Base-by-base conservation (phyloP, 1,284 basidiomycete genomes). In the Paramarasmius palmivorus region DNA sequence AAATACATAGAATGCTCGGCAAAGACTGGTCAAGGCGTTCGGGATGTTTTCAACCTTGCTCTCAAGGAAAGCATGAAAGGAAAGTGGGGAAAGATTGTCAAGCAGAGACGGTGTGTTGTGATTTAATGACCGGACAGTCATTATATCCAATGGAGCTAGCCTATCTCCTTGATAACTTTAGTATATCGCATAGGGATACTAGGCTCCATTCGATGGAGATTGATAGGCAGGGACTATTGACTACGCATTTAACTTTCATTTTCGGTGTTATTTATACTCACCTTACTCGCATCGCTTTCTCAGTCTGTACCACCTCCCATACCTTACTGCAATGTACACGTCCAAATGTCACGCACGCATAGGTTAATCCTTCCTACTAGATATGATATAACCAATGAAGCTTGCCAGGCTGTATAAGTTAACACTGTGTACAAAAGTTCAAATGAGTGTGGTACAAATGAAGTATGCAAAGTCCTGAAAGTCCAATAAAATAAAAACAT, bases 1-100 rank as follows among this genome's bases (percentile, higher is more conserved):
- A 88, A 84, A 68, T 98, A 98, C 69, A 78, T 92, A 59, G 95
- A 99, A 73, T 99, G 96, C 73, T 93, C 90, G 19, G 93, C 96
- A 44, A 96, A 97, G 78, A 88, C 88, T 20, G 92, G 93, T 14
- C 78, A 79, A 25, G 94, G 94, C 37, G 94, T 99, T 29, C 86
- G 90, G 57, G 93, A 96, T 53, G 95, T 99, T 42, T 99, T 99
- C 71, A 84, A 90, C 57, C 82, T 91, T 8, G 96, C 96, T 4
- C 74, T 98, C 51, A 84, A 84, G 68, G 93, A 96, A 76, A 92
- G 93, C 64, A 81, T 95, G 83, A 85, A 80, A 60, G 80, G 85
- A 17, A 75, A 80, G 56, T 87, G 88, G 84, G 82, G 84, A 40
- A 88, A 86, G 73, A 85, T 83, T 62, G 80, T 86, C 49, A 88